Conservation (phyloP, 2,329 filamentous ascomycete species). For the Whalleya microplaca region DNA sequence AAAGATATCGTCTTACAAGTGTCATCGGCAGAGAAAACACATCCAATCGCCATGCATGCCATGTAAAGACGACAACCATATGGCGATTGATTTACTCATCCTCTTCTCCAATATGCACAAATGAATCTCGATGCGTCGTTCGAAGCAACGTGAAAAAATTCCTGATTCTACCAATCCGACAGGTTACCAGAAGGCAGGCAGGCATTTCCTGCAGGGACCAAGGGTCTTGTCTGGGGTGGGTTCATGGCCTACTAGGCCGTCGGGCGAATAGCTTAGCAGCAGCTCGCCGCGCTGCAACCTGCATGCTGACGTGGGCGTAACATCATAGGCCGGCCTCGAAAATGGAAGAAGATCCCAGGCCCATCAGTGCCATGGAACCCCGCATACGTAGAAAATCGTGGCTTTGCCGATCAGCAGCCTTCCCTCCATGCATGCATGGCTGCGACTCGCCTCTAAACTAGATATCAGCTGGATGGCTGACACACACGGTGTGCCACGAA, state of each 20-base stretch:
- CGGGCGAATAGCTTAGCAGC: slow-evolving; percentile 11
- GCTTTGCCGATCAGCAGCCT: background rate
- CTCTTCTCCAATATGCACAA: background rate
- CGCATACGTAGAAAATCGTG: background rate
- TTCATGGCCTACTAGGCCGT: slow-evolving; percentile 3
- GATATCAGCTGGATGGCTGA: background rate
- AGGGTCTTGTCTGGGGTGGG: slow-evolving; percentile 15
- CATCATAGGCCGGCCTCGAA: slow-evolving; percentile 28
- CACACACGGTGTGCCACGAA: too few relatives aligned
- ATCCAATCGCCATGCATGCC: background rate
- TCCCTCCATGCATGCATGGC: background rate
- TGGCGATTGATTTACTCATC: background rate
- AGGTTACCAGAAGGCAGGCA: background rate
- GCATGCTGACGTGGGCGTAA: slow-evolving; percentile 35
- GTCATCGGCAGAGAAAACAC: background rate
- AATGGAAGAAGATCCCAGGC: slow-evolving; percentile 8
- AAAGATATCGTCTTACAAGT: background rate
- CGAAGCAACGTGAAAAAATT: background rate
- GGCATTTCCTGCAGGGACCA: slow-evolving; percentile 14
- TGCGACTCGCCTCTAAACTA: background rate
- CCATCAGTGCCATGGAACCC: background rate
- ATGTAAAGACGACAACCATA: background rate
- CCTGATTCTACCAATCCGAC: background rate
- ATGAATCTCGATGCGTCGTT: slow-evolving; percentile 1
- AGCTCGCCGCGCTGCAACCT: slow-evolving; percentile 17